These are phyloP conservation scores for Neurospora sp. DNA, from an alignment of 495 filamentous ascomycete genomes.

Conservation along the genomic window DNA sequence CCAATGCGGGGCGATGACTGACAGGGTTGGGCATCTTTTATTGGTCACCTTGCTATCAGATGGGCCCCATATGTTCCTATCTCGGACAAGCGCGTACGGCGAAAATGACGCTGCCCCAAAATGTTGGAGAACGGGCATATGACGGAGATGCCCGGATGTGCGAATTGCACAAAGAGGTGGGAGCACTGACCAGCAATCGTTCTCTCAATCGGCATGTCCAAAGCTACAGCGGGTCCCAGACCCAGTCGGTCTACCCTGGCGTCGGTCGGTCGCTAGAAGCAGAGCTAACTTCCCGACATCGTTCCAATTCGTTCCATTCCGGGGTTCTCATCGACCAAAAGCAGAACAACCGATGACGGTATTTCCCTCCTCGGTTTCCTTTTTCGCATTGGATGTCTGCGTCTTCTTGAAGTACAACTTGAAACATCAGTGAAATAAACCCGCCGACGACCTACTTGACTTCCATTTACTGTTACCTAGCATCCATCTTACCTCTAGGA, in stretches of 20 bases:
- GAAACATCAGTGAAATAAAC: not conserved
- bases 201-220: not conserved
- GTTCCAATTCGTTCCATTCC: not conserved
- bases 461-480: not conserved
- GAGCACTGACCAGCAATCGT: not conserved
- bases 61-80: not conserved
- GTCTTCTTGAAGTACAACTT: not conserved
- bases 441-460: not conserved
- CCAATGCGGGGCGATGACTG: not conserved
- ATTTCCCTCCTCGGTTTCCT: not conserved
- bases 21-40: not conserved
- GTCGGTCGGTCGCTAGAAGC: not conserved
- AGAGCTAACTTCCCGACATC: not conserved
- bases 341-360: not conserved
- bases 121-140: not conserved
- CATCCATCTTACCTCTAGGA: not conserved
- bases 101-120: not conserved
- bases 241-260: not conserved
- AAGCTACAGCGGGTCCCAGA: not conserved
- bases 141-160: not conserved
- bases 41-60: not conserved
- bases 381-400: not conserved
- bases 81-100: not conserved
- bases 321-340: not conserved
- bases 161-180: not conserved